Evolutionary conservation across 2,329 filamentous ascomycete species (phyloP), one percentile per base, ranked within the genome.

Genomic region (Colletotrichum siamense): DNA sequence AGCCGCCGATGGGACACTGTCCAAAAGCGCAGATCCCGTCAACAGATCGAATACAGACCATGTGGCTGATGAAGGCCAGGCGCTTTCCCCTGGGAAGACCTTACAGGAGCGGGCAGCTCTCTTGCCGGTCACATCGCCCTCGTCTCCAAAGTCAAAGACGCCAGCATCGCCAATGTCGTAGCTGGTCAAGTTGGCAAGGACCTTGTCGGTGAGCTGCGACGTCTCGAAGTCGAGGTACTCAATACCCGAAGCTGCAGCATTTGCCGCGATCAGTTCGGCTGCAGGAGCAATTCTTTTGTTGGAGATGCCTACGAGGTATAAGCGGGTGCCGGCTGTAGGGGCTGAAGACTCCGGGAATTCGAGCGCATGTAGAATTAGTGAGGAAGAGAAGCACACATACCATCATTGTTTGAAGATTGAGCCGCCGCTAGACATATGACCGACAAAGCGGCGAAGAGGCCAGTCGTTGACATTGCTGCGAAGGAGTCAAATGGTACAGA

Each of bases 1-100:
- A 1, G 82, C 80, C 4, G 81, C 83, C 1, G 81, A 80, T 9
- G 83, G 83, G n/a, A 83, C 75, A 36, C 62, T 36, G 10, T 78
- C 44, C 6, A 78, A 30, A 6, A 78, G 55, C 2, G 76, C 57
- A 10, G 44, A 59, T 5, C 77, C 73, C 2, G 61, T 28, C 4
- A 78, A n/a, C 7, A 71, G 36, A 18, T 67, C 63, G 13, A 78
- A 61, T 3, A 69, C 8, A 22, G 28, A 22, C 76, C 77, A 78
- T 4, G 39, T 36, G n/a, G 15, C 2, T 8, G n/a, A 32, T 3
- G 63, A 57, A 12, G 77, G 76, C 77, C 77, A 78, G 7, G 52
- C 39, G 0, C n/a, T 49, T 8, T 52, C 77, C 12, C 77, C 76
- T 0, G 77, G 77, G 13, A 74, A 72, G 5, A 49, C 55, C 32